phyloP scores from a whole-genome alignment of 257 asterid species.

The Ligustrum vulgare region DNA sequence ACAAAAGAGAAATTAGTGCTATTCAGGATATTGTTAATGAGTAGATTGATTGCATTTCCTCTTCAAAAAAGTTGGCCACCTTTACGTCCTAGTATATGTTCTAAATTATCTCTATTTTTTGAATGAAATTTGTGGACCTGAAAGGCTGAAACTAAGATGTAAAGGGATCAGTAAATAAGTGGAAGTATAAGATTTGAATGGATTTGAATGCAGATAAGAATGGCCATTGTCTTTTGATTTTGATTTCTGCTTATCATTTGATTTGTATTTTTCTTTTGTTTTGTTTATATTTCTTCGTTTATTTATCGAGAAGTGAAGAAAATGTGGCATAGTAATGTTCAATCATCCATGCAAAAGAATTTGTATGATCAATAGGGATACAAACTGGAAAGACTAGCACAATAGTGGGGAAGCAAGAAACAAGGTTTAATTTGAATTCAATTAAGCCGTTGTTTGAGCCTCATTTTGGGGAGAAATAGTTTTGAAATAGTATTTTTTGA shows the following conservation, averaged over 20 bases:
- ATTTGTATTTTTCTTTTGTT: neutral
- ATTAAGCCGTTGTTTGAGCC: too few species aligned
- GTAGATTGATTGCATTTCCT: conserved; percentile 86
- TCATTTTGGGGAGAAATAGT: too few species aligned
- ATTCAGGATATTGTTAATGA: conserved; percentile 90
- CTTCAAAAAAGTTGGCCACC: conserved; percentile 71
- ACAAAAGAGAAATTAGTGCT: conserved; percentile 83
- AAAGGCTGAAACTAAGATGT: neutral
- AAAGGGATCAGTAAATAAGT: neutral
- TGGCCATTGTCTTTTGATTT: neutral
- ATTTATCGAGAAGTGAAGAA: neutral
- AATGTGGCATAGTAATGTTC: conserved; percentile 21
- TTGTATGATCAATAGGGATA: conserved; percentile 74
- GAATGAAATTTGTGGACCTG: neutral
- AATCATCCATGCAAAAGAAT: conserved; percentile 90
- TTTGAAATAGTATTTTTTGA: too few species aligned
- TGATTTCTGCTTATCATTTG: neutral
- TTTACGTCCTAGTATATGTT: conserved; percentile 14
- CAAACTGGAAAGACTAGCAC: conserved; percentile 96
- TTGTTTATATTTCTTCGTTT: neutral
- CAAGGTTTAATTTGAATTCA: conserved; percentile 45
- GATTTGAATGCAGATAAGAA: neutral
- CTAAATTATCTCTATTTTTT: neutral
- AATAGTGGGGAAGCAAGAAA: conserved; percentile 94
- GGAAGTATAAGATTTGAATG: neutral